Percentiles rank a stretch among this genome's conserved stretches.
These are phyloP conservation scores for Xylaria scruposa DNA, from an alignment of 495 filamentous ascomycete species.

Conservation along the genomic window DNA sequence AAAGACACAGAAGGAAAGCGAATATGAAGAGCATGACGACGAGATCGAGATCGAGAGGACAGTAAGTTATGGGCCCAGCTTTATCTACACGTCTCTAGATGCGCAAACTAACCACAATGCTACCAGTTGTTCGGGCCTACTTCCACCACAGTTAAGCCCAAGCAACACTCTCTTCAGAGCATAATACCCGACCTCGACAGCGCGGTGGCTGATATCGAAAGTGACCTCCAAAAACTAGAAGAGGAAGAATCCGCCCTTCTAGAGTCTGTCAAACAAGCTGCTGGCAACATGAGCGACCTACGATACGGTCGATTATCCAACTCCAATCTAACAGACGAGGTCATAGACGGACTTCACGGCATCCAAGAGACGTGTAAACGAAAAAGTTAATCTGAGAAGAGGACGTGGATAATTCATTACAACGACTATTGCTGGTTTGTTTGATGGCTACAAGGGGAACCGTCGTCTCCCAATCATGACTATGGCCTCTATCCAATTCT, in stretches of 20 bases:
- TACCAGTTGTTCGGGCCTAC: slow-evolving; percentile 69
- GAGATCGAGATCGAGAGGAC: slow-evolving; percentile 75
- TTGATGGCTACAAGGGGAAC: neutral
- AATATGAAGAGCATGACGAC: slow-evolving; percentile 64
- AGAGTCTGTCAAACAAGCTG: slow-evolving; percentile 64
- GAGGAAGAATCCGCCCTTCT: slow-evolving; percentile 67
- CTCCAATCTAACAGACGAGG: slow-evolving; percentile 61
- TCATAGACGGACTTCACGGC: slow-evolving; percentile 66
- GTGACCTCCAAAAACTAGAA: slow-evolving; percentile 68
- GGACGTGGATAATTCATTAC: slow-evolving; percentile 22
- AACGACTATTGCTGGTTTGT: slow-evolving; percentile 21
- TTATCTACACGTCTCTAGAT: slow-evolving; percentile 10
- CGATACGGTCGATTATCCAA: slow-evolving; percentile 79
- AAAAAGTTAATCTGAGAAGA: slow-evolving; percentile 42
- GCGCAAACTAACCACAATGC: slow-evolving; percentile 7
- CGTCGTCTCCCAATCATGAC: neutral
- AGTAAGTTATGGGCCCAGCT: slow-evolving; percentile 45
- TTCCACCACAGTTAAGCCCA: slow-evolving; percentile 45
- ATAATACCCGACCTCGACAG: slow-evolving; percentile 72
- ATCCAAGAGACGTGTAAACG: slow-evolving; percentile 68
- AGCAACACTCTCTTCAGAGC: slow-evolving; percentile 65
- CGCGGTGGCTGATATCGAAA: slow-evolving; percentile 69
- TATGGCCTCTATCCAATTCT: neutral
- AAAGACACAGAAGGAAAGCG: slow-evolving; percentile 58
- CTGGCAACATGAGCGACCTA: slow-evolving; percentile 79